Evolutionary conservation across 2,329 filamentous ascomycete species (phyloP), one percentile per base, ranked within the genome.

Genomic region (Blastomyces silverae): DNA sequence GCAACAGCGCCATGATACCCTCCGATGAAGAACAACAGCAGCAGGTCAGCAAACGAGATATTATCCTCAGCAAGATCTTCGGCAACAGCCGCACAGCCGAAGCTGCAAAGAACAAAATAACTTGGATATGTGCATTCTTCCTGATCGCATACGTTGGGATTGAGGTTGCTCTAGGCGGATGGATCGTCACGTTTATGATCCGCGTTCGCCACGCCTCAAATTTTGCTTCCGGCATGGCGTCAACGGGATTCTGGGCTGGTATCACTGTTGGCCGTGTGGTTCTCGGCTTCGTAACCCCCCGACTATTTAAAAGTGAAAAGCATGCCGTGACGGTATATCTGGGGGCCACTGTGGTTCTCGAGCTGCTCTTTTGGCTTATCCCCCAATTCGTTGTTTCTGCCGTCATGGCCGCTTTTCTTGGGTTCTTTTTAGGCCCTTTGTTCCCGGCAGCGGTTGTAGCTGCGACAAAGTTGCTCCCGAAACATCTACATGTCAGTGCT

Each of bases 161-260:
- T 6, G 91, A 96, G 66, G 79, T 80, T 13, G 86, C 85, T 0
- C 79, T 92, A 2, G 88, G 88, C 25, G 90, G 90, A 20, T 94
- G 90, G 90, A 88, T 95, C 67, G 87, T 91, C 60, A 88, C 87
- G 0, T 95, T 96, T 73, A 95, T 96, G 90, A 85, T 92, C n/a
- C 80, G 84, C 25, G 87, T 92, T 31, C 84, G 92, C 17, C 75
- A 87, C 48, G 90, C 87, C 3, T 82, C 80, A 31, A 79, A 85
- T 0, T 93, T 94, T 71, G 82, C 86, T 1, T 87, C 88, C 44
- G 91, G 91, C 2, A 85, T 94, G 78, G 86, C 85, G 0, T 87
- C 87, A 0, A 93, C 90, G 0, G 87, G 90, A 0, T 95, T 93
- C 77, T 96, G 91, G 91, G 83, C 91, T 55, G 91, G 91, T 0